Percentiles rank a stretch among this genome's conserved stretches.
Conservation (phyloP, 371 early-diverging fungal genomes). For the Mortierella polycephala region DNA sequence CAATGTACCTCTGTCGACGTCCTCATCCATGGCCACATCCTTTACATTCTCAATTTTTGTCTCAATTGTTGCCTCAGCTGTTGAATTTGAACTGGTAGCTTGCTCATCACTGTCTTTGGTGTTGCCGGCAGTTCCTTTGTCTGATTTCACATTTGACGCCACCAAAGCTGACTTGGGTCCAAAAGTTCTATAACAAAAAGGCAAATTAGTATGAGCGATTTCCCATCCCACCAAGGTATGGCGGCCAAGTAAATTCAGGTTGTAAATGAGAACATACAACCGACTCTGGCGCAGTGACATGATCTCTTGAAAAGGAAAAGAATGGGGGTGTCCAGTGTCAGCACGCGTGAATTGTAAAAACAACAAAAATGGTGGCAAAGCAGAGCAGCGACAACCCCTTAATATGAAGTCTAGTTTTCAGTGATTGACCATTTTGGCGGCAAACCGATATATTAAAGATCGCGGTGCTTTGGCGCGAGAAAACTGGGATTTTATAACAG, state of each 20-base stretch:
- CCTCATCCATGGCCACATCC: conserved; percentile 28
- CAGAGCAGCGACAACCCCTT: no score
- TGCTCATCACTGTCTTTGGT: conserved; percentile 1
- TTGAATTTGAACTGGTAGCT: not conserved
- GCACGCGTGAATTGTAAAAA: not conserved
- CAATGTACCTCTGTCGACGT: conserved; percentile 21
- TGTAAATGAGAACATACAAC: conserved; percentile 11
- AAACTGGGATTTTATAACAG: no score
- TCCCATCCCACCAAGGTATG: no score
- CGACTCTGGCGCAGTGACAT: conserved; percentile 42
- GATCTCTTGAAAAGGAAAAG: not conserved
- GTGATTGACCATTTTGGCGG: no score
- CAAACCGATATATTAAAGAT: no score
- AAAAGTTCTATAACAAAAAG: conserved; percentile 28
- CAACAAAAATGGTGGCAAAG: not conserved
- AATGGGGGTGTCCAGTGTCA: not conserved
- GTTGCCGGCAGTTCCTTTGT: conserved; percentile 3
- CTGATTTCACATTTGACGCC: conserved; percentile 31
- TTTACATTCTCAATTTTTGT: not conserved
- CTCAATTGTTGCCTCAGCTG: not conserved
- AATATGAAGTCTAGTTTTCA: no score
- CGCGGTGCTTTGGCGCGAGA: no score
- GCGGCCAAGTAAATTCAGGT: no score
- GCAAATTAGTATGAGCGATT: not conserved
- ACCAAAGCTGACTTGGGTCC: conserved; percentile 46